Evolutionary conservation across 23 red algal genomes (phyloP).

Genomic region (Cyanidiococcus yangmingshanensis): DNA sequence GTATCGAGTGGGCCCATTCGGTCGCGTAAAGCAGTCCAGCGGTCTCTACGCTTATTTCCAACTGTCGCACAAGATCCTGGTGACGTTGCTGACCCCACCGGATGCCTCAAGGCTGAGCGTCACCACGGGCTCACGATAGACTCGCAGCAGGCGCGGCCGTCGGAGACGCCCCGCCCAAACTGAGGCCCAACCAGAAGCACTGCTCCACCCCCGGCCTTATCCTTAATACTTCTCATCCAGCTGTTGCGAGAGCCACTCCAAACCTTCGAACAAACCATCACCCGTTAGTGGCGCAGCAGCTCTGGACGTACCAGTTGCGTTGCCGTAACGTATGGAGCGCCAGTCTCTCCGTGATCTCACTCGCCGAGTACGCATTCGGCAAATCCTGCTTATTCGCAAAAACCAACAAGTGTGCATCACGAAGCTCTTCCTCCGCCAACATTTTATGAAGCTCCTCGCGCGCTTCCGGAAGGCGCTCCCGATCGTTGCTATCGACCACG

Average conservation of each 20-base stretch:
- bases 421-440: constrained; percentile 88
- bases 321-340: constrained; percentile 65
- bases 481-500: constrained; percentile 96
- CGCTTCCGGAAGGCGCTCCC: constrained; percentile 83
- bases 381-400: constrained; percentile 90
- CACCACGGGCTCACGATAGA: too few species aligned
- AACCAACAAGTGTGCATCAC: constrained; percentile 72
- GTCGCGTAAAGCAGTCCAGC: too few species aligned
- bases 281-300: constrained; percentile 97
- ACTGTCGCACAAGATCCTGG: too few species aligned
- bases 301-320: constrained; percentile 92
- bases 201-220: not conserved
- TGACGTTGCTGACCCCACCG: too few species aligned
- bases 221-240: constrained; percentile 35
- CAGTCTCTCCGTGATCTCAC: constrained; percentile 75
- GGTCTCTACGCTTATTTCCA: too few species aligned
- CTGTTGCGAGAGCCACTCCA: constrained; percentile 96
- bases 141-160: too few species aligned
- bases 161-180: too few species aligned
- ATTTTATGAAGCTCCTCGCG: constrained; percentile 97
- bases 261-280: constrained; percentile 87
- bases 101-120: too few species aligned
- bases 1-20: too few species aligned
- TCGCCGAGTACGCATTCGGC: constrained; percentile 65
- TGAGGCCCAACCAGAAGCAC: too few species aligned